Evolutionary conservation across 2,329 filamentous ascomycete genomes (phyloP), one percentile per base, ranked within the genome.

Genomic region (Gliomastix tumulicola): DNA sequence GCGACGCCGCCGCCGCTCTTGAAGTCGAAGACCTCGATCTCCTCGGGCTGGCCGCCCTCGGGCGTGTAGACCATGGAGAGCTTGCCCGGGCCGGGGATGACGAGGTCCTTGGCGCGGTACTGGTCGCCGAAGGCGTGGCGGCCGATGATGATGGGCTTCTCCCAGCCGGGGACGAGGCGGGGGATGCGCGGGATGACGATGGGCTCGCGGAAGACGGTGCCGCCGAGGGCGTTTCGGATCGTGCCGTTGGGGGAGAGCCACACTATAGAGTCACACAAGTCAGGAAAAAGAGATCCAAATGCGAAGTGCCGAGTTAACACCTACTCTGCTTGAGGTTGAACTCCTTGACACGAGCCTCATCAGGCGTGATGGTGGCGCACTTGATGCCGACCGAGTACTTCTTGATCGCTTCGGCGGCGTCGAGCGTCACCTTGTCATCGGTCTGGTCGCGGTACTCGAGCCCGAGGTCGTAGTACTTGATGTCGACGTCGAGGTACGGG

Each of bases 361-460:
- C 92, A 27, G 92, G 92, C 30, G 92, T 98, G 69, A 98, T 98
- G 61, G 92, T 98, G 48, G 92, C 92, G 66, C 92, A 98, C 76
- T 98, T 98, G 71, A 98, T 88, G 65, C 90, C 92, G 38, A 98
- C 92, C 41, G 84, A 88, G 76, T 97, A 96, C 76, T 96, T 95
- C 78, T 95, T 89, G 71, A 97, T 97, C 30, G 92, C 92, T 70
- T 95, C 88, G 38, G 92, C 92, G 38, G 90, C 86, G 58, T 97
- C 92, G 51, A 89, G 63, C 44, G 92, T 98, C 66, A 98, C 90
- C 71, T 96, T 76, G 65, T 97, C 92, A 62, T 94, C 81, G 60
- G 92, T 97, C 77, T 94, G 67, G 63, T 98, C 90, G 60, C 92
- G 86, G 76, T 95, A 94, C 61, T 87, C 81, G 46, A 97, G 79